phyloP scores from a whole-genome alignment of 805 yeast species.

The Candida germanica region DNA sequence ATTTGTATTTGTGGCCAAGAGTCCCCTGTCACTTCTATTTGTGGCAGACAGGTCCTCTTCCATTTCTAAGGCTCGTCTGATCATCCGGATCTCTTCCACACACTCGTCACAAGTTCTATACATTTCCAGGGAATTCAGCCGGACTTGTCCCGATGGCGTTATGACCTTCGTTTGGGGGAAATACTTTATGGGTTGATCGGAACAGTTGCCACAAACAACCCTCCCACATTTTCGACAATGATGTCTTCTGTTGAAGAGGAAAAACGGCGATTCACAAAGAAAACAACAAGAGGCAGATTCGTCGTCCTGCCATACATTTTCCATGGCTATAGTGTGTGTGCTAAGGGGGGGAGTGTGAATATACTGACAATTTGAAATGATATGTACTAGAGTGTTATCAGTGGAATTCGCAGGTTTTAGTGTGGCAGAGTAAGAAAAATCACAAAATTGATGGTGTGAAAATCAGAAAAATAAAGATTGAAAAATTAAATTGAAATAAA shows the following conservation, averaged over 20 bases:
- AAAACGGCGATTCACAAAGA: constrained; percentile 50
- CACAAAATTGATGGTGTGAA: too few species aligned
- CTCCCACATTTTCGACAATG: constrained; percentile 83
- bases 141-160: constrained; percentile 46
- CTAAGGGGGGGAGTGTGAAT: too few species aligned
- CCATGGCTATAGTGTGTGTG: too few species aligned
- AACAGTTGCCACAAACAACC: constrained; percentile 71
- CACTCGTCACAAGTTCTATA: constrained; percentile 79
- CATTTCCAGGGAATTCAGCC: constrained; percentile 50
- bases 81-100: constrained; percentile 56
- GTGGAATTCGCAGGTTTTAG: not conserved
- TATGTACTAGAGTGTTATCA: not conserved
- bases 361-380: too few species aligned
- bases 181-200: constrained; percentile 50
- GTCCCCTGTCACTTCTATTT: not conserved
- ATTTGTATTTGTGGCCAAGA: too few species aligned
- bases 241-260: constrained; percentile 69
- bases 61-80: constrained; percentile 36
- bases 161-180: constrained; percentile 60
- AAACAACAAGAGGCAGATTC: constrained; percentile 49
- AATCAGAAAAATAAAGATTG: too few species aligned
- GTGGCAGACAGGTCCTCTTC: not conserved
- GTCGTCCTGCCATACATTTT: constrained; percentile 89
- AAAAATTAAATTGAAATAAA: too few species aligned
- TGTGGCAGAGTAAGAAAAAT: too few species aligned